phyloP scores from a whole-genome alignment of 352 stramenopile species.

The Phytopythium helicoides region DNA sequence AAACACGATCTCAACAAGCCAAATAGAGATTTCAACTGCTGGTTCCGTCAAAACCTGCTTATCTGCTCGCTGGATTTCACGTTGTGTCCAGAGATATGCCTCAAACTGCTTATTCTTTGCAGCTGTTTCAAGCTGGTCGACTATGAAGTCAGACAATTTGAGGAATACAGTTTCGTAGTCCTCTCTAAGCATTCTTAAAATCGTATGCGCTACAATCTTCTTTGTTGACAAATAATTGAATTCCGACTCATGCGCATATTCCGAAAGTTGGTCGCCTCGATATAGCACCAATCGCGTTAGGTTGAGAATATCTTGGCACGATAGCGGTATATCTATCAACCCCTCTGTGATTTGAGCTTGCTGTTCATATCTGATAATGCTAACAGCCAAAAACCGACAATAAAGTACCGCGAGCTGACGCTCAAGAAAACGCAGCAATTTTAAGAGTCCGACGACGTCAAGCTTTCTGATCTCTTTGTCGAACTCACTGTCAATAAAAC shows the following conservation, averaged over 20 bases:
- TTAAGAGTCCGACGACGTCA: conserved; percentile 12
- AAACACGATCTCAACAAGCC: conserved; percentile 56
- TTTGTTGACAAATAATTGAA: neutral
- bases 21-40: conserved; percentile 72
- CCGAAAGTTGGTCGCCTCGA: conserved; percentile 32
- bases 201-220: neutral
- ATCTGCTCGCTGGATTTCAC: conserved; percentile 53
- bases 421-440: conserved; percentile 21
- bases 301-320: no score
- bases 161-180: neutral
- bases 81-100: conserved; percentile 76
- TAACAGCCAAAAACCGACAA: conserved; percentile 18
- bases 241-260: no score
- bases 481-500: conserved; percentile 17
- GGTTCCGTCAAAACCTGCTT: conserved; percentile 45
- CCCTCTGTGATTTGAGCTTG: no score
- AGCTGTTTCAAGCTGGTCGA: conserved; percentile 63
- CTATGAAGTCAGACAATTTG: neutral
- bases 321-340: no score
- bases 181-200: neutral
- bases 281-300: no score
- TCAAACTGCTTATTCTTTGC: conserved; percentile 47
- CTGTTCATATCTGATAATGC: no score
- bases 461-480: conserved; percentile 18
- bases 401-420: conserved; percentile 31